These are phyloP conservation scores for Pichia sp. DNA, from an alignment of 1,139 yeast genomes.

Conservation along the genomic window DNA sequence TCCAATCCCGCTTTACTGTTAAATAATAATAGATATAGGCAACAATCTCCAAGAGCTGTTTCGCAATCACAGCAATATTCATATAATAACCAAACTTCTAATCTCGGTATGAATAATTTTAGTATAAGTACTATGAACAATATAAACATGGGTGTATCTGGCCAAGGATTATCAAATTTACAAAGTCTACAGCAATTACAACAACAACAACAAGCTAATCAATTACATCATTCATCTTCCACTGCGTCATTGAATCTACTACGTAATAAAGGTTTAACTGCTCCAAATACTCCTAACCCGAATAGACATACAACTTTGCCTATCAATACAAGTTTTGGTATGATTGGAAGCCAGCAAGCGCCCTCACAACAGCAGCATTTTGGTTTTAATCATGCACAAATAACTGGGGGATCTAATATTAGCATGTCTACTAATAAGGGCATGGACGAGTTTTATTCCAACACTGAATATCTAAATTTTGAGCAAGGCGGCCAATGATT, in stretches of 20 bases:
- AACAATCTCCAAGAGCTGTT: constrained; percentile 29
- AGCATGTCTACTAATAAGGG: constrained; percentile 14
- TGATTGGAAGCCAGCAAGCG: constrained; percentile 1
- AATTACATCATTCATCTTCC: constrained; percentile 28
- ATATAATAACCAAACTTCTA: constrained; percentile 15
- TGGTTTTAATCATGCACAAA: constrained; percentile 21
- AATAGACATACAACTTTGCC: constrained; percentile 17
- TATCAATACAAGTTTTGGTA: constrained; percentile 1
- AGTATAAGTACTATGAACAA: neutral
- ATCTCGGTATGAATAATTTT: constrained; percentile 2
- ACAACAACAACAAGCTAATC: constrained; percentile 17
- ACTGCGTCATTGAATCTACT: constrained; percentile 26
- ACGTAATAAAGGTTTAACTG: constrained; percentile 20
- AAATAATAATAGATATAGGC: constrained; percentile 28
- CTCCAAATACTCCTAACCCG: constrained; percentile 20
- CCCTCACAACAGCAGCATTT: constrained; percentile 6
- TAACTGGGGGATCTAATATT: constrained; percentile 25
- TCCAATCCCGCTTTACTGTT: constrained; percentile 23
- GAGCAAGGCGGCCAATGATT: neutral
- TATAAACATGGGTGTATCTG: too few species aligned
- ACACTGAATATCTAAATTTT: constrained; percentile 25
- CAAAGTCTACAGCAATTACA: constrained; percentile 13
- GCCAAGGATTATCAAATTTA: neutral
- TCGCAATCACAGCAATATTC: constrained; percentile 19
- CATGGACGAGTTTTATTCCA: constrained; percentile 23